Base-by-base conservation (phyloP, 768 basidiomycete species). In the Cubamyces sp. region DNA sequence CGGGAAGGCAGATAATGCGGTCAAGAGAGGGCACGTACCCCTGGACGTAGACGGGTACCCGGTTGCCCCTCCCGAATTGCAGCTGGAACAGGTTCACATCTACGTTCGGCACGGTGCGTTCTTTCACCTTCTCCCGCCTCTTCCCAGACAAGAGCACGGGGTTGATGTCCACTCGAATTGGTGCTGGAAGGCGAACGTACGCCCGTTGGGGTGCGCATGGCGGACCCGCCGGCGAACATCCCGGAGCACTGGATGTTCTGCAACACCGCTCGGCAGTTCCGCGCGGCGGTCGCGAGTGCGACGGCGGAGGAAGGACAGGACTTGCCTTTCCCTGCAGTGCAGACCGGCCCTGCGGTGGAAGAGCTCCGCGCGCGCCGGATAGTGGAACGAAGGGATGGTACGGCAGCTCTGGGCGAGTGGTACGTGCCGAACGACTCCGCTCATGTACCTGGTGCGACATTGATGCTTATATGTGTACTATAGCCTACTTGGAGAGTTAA, bases 181-280 rank as follows among this genome's bases (percentile, higher is more conserved):
- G 9, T 43, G 3, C 26, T 15, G 16, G 25, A 46, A 92, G 90
- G 90, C 30, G 91, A 92, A 74, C 83, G 91, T 39, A 84, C 90
- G 0, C 91, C 91, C 0, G 90, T 92, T n/a, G 84, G 83, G 9
- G 76, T 85, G 12, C 82, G 90, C 2, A 81, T 92, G 74, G 73
- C 80, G 6, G 80, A 78, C 4, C 77, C 86, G 8, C 88, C 88
- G 0, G 85, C 85, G 12, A 84, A 80, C 30, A 84, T 92, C 56
- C 87, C 88, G 1, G 81, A 83, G 66, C 77, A 88, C 64, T 92
- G 91, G 88, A 73, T 79, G 58, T 79, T 90, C 79, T 90, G 88
- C 70, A 81, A 79, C 57, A 79, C 78, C 0, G 82, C 82, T 7
- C 77, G 79, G 41, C 76, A 78, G 26, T 86, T 87, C 66, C 74